Percentiles rank a stretch among this genome's conserved stretches.
phyloP scores from a whole-genome alignment of 73 alveolate species.

The Tetrahymena thermophila region DNA sequence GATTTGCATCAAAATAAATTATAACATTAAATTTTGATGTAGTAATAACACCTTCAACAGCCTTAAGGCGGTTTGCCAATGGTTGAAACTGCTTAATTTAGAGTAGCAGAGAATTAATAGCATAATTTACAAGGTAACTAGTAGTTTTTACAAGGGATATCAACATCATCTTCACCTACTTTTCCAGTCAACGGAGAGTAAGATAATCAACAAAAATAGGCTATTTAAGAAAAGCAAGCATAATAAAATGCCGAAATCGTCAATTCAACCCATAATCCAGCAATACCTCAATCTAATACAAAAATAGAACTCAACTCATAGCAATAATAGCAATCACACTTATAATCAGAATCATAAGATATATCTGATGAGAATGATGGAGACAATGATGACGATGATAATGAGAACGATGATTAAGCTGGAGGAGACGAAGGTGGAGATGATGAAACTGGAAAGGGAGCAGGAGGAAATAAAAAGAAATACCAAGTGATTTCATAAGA shows the following conservation, averaged over 20 bases:
- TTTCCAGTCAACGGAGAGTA: background rate
- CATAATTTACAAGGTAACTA: background rate
- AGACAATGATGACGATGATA: background rate
- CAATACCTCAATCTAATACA: background rate
- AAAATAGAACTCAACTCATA: background rate
- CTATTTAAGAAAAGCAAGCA: background rate
- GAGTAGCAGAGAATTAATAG: background rate
- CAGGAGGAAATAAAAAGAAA: background rate
- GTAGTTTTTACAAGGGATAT: background rate
- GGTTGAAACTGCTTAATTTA: background rate
- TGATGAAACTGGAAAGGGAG: background rate
- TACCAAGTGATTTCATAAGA: conserved; percentile 25
- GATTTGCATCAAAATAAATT: background rate
- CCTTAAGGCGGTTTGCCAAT: background rate
- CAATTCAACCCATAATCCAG: background rate
- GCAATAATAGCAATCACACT: background rate
- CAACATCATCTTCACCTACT: background rate
- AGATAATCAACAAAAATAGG: background rate
- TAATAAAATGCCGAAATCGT: background rate
- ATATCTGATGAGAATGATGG: background rate
- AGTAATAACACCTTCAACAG: background rate
- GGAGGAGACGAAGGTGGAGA: background rate
- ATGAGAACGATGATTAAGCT: background rate
- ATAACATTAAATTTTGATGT: background rate
- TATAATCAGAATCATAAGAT: background rate